A percentile compares a stretch with the other conserved stretches of the same genome.
Conservation (phyloP, 148 eudicot genomes). For the Silene conica region DNA sequence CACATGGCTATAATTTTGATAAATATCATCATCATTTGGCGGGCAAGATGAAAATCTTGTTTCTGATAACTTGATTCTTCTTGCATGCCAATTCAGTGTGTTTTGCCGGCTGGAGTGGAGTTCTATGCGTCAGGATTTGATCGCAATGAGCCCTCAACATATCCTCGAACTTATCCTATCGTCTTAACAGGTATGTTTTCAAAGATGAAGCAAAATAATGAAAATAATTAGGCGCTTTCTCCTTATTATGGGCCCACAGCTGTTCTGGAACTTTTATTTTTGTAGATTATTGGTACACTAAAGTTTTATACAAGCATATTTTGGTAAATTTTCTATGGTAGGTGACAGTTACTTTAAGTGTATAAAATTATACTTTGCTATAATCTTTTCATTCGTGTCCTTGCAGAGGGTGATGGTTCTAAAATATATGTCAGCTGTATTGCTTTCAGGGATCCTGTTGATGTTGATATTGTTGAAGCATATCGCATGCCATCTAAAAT, state of each 20-base stretch:
- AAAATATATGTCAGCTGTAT: constrained; percentile 93
- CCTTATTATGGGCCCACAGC: not conserved
- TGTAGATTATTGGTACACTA: not conserved
- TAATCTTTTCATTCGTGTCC: constrained; percentile 6
- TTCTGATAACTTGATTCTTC: constrained; percentile 11
- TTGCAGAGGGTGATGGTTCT: constrained; percentile 98
- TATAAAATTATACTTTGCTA: constrained; percentile 1
- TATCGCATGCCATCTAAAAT: constrained; percentile 70
- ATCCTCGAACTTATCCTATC: constrained; percentile 92
- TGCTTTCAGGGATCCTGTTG: constrained; percentile 89
- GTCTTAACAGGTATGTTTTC: constrained; percentile 73
- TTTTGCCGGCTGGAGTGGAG: constrained; percentile 93
- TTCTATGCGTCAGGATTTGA: constrained; percentile 62
- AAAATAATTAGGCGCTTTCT: not conserved
- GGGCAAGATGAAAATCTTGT: not conserved
- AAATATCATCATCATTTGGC: not conserved
- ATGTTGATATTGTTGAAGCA: constrained; percentile 87
- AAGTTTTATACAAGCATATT: not conserved
- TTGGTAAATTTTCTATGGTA: not conserved
- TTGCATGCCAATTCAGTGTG: constrained; percentile 63
- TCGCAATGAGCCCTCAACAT: constrained; percentile 48
- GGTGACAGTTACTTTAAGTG: not conserved
- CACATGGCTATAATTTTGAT: not conserved
- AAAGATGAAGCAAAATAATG: not conserved
- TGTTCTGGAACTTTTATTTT: not conserved